phyloP scores from a whole-genome alignment of 768 basidiomycete genomes.

The Tulasnella sp. region DNA sequence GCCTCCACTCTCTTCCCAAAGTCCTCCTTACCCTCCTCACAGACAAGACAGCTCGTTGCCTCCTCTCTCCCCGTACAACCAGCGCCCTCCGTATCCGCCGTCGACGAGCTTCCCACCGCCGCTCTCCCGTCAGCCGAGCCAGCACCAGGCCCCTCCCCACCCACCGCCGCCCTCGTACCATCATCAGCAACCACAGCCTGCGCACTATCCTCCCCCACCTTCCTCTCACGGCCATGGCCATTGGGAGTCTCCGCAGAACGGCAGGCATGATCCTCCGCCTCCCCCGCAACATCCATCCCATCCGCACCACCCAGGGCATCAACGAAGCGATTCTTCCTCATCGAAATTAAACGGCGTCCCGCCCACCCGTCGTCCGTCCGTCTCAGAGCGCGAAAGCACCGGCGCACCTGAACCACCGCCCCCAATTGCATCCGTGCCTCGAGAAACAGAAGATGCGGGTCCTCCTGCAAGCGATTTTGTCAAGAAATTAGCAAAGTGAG shows the following conservation, averaged over 20 bases:
- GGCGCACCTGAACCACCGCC: constrained; percentile 20
- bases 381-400: constrained; percentile 29
- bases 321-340: constrained; percentile 33
- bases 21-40: background rate
- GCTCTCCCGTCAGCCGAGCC: constrained; percentile 15
- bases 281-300: constrained; percentile 17
- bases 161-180: constrained; percentile 33
- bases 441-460: constrained; percentile 69
- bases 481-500: constrained; percentile 90
- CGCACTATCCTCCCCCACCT: constrained; percentile 13
- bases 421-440: constrained; percentile 21
- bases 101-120: constrained; percentile 30
- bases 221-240: constrained; percentile 37
- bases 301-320: constrained; percentile 6
- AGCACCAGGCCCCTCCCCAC: background rate
- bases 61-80: constrained; percentile 15
- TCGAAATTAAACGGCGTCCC: constrained; percentile 34
- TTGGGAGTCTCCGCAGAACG: constrained; percentile 32
- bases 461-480: constrained; percentile 92
- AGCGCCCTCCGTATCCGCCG: constrained; percentile 14
- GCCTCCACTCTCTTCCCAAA: constrained; percentile 4
- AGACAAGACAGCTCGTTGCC: constrained; percentile 22
- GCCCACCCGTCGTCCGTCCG: constrained; percentile 24
- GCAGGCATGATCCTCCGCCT: constrained; percentile 36
- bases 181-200: constrained; percentile 37